Percentiles rank a stretch among this genome's conserved stretches.
phyloP scores from a whole-genome alignment of 2,329 filamentous ascomycete genomes.

The Fusarium avenaceum region DNA sequence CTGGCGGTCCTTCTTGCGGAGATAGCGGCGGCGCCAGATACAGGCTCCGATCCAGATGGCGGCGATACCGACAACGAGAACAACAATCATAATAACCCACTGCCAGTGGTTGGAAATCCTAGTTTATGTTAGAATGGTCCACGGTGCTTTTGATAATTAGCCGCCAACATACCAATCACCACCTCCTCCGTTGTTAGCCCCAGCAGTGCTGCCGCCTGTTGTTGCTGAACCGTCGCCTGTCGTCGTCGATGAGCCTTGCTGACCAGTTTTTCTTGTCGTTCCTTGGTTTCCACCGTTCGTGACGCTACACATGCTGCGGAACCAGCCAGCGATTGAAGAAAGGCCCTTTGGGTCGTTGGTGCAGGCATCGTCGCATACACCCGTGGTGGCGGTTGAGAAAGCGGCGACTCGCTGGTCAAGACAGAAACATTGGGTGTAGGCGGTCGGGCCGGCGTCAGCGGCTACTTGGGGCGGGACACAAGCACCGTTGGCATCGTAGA shows the following conservation, averaged over 20 bases:
- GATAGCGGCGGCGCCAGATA: slow-evolving; percentile 79
- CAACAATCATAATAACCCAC: slow-evolving; percentile 86
- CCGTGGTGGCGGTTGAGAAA: slow-evolving; percentile 68
- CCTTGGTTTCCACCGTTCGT: slow-evolving; percentile 44
- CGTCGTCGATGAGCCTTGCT: slow-evolving; percentile 32
- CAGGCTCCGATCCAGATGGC: slow-evolving; percentile 76
- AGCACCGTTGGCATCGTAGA: slow-evolving; percentile 77
- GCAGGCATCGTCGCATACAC: slow-evolving; percentile 74
- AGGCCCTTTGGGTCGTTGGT: slow-evolving; percentile 57
- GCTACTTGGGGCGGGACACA: slow-evolving; percentile 73
- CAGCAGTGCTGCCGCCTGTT: slow-evolving; percentile 25
- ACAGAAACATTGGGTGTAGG: slow-evolving; percentile 82
- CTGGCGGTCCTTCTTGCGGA: slow-evolving; percentile 75
- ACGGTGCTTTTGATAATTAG: neutral
- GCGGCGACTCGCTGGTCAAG: slow-evolving; percentile 68
- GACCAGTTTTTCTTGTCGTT: slow-evolving; percentile 20
- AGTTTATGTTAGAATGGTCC: slow-evolving; percentile 16
- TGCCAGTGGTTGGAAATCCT: slow-evolving; percentile 79
- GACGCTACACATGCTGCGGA: slow-evolving; percentile 72
- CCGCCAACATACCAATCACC: slow-evolving; percentile 62
- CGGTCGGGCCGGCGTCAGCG: slow-evolving; percentile 61
- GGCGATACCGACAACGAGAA: slow-evolving; percentile 77
- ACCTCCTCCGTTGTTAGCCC: slow-evolving; percentile 51
- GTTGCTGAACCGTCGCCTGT: slow-evolving; percentile 23
- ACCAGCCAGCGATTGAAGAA: slow-evolving; percentile 76